Evolutionary conservation across 768 basidiomycete genomes (phyloP), one percentile per base, ranked within the genome.

Genomic region (Butyriboletus loyo): DNA sequence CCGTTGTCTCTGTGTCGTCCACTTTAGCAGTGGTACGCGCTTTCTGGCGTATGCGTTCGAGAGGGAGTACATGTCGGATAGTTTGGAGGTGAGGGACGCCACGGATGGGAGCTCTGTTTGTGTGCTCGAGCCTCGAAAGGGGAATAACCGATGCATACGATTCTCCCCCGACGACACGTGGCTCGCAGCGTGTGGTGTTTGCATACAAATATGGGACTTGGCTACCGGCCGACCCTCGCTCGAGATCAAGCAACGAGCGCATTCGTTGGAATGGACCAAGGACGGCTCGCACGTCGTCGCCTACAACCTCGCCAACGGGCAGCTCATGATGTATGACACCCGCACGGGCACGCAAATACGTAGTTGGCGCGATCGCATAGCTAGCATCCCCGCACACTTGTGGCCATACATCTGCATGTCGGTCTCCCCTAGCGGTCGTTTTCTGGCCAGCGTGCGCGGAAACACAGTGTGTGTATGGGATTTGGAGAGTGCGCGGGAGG

Each of bases 341-440:
- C 44, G 43, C 17, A 39, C 52, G 5, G 62, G 62, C 46, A 37
- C 46, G 8, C 62, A 62, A 32, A 52, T 63, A 35, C 62, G 63
- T 3, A 53, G 24, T 4, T 65, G 62, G 62, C 59, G 60, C 10
- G 62, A 65, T 7, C 53, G 56, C 1, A 25, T 35, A 1, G 27
- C 31, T 1, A 35, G 48, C 4, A 11, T 25, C 13, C 21, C 44
- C 10, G 19, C 63, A 5, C 49, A 58, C n/a, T 15, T 41, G 49
- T 65, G 62, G 63, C 62, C 62, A 2, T 55, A 65, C 49, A 58
- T 63, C 5, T 65, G 53, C 51, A 44, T 63, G 56, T 65, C 59
- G 8, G 53, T 65, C 14, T 65, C 63, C 1, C 56, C 62, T 5
- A 32, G 47, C 2, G 63, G 63, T 5, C 56, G 54, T 0, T 49